These are phyloP conservation scores for Aspergillus carbonarius DNA, from an alignment of 2,329 filamentous ascomycete species.

Conservation along the genomic window DNA sequence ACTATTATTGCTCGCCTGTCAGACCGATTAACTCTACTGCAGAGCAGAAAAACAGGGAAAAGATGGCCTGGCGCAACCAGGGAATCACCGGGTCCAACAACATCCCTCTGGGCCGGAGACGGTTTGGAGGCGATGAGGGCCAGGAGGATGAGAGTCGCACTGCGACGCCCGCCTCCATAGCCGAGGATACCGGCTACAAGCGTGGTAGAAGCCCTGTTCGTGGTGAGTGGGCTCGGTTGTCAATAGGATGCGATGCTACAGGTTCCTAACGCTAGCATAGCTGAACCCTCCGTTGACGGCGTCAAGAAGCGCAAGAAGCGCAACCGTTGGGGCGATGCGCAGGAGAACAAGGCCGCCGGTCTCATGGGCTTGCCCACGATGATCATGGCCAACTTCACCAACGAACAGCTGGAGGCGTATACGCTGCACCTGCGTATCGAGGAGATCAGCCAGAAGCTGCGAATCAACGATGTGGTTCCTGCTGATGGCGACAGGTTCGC, in stretches of 20 bases:
- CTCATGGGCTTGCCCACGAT: constrained; percentile 96
- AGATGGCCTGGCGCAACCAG: constrained; percentile 65
- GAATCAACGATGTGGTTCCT: constrained; percentile 98
- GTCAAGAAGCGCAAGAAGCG: constrained; percentile 93
- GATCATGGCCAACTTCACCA: constrained; percentile 97
- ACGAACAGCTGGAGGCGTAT: constrained; percentile 96
- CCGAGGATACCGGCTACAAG: constrained; percentile 60
- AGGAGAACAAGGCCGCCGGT: constrained; percentile 97
- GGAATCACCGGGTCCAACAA: constrained; percentile 98
- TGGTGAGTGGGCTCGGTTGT: constrained; percentile 51
- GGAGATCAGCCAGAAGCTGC: constrained; percentile 98
- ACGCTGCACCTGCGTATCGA: constrained; percentile 95
- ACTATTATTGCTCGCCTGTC: constrained; percentile 6
- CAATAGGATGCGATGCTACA: too few species aligned
- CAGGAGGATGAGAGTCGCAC: constrained; percentile 47
- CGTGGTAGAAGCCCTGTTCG: constrained; percentile 90
- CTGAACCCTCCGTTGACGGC: constrained; percentile 65
- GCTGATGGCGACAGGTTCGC: constrained; percentile 90
- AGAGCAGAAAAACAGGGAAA: constrained; percentile 2
- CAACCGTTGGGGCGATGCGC: constrained; percentile 96
- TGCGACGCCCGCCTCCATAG: constrained; percentile 48
- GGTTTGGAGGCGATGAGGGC: constrained; percentile 69
- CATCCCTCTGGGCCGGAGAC: constrained; percentile 83
- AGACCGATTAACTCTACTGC: constrained; percentile 10
- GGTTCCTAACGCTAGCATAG: constrained; percentile 29